Base-by-base conservation (phyloP, 1,139 yeast species). In the Taphrina betulina region DNA sequence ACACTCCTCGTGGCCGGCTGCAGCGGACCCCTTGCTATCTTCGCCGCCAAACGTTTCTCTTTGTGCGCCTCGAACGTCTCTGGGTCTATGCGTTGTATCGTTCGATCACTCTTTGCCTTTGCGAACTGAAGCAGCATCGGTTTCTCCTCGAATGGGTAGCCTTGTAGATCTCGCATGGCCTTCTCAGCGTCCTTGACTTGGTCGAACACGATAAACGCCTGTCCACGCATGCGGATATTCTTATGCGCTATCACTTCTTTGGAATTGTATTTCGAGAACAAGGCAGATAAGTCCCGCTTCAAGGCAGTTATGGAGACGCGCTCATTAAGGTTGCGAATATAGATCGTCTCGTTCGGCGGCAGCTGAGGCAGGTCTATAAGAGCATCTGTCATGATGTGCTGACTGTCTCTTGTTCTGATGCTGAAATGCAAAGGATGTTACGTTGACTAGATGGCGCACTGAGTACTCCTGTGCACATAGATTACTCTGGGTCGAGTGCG, bases 121-220 rank as follows among this genome's bases (percentile, higher is more conserved):
- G 82, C 78, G 40, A 68, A 66, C 41, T 71, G 68, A 2, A 77
- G 66, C 12, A 54, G 73, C 60, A 88, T 71, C 2, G 78, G 78
- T 62, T 80, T 80, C 16, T 80, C 82, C 63, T 78, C 80, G 10
- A 88, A 62, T 26, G 67, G 68, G 16, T 69, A 64, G 1, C 78
- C 76, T 53, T 79, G 70, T 41, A 79, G 66, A 4, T 66, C 71
- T 4, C 71, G 67, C 17, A 78, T 65, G 0, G 94, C 94, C 28
- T 65, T 64, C 2, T 64, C 60, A 0, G 94, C 85, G 5, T 72
- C 67, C 2, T 71, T 71, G 1, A 66, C 64, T 19, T 69, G 66
- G 2, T 71, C 74, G 61, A 81, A 82, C 0, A 90, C 83, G 4
- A 92, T 75, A 68, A 89, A 92, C 1, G 96, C 96, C 68, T 89